Conservation (phyloP, 805 yeast species). For the Nakazawaea pomicola region DNA sequence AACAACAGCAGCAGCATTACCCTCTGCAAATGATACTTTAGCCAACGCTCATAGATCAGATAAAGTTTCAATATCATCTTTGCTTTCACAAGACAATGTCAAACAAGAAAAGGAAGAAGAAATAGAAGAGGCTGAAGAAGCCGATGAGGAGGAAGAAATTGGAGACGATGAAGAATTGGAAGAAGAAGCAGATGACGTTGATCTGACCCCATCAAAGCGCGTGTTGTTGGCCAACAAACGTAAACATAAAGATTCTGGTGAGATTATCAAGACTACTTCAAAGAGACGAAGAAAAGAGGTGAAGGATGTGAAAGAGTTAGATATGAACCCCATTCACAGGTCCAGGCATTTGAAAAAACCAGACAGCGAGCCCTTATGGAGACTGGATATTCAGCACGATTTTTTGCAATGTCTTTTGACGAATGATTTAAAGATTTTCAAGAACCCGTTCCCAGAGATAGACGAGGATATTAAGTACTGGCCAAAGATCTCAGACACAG, state of each 20-base stretch:
- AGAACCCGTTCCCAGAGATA: slow-evolving; percentile 45
- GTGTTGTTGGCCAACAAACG: slow-evolving; percentile 9
- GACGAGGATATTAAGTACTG: slow-evolving; percentile 31
- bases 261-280: too few species aligned
- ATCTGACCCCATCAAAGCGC: slow-evolving; percentile 6
- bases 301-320: not conserved
- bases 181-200: too few species aligned
- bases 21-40: too few species aligned
- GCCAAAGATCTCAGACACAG: slow-evolving; percentile 23
- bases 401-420: slow-evolving; percentile 62
- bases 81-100: not conserved
- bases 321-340: slow-evolving; percentile 1
- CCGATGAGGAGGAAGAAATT: not conserved
- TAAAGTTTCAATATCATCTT: slow-evolving; percentile 3
- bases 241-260: slow-evolving; percentile 9
- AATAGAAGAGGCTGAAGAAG: not conserved
- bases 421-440: slow-evolving; percentile 62
- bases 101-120: not conserved
- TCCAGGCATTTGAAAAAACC: slow-evolving; percentile 72
- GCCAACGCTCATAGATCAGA: slow-evolving; percentile 1
- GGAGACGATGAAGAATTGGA: not conserved
- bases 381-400: slow-evolving; percentile 82
- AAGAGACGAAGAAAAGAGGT: not conserved
- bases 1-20: not conserved
- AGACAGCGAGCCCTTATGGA: slow-evolving; percentile 91